Conservation (phyloP, 495 filamentous ascomycete species). For the Podospora conica region DNA sequence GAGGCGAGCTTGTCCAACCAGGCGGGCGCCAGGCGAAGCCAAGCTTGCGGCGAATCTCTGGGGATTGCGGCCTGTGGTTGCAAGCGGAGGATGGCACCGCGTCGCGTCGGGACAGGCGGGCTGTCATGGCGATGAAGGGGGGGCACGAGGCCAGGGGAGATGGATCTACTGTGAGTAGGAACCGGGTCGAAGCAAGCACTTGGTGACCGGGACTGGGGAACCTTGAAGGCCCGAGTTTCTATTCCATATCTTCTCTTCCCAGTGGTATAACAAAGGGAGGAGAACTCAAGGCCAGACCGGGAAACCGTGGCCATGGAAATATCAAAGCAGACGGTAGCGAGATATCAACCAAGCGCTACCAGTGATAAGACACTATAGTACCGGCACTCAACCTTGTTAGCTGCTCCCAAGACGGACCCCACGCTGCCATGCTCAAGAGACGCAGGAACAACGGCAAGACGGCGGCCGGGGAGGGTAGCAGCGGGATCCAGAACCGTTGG, state of each 20-base stretch:
- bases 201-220: background rate
- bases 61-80: background rate
- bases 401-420: background rate
- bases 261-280: background rate
- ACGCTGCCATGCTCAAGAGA: background rate
- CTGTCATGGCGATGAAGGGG: background rate
- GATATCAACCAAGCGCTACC: background rate
- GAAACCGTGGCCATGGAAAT: background rate
- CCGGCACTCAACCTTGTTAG: background rate
- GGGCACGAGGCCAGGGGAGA: too few species aligned
- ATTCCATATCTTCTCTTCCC: background rate
- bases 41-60: background rate
- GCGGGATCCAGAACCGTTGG: background rate
- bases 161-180: background rate
- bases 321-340: background rate
- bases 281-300: background rate
- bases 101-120: background rate
- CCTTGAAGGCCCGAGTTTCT: background rate
- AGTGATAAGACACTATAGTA: background rate
- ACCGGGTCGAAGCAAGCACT: background rate
- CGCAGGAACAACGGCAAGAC: background rate
- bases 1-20: conserved; percentile 11
- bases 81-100: background rate
- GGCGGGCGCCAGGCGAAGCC: background rate
- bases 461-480: background rate